Percentiles rank a stretch among this genome's conserved stretches.
Evolutionary conservation across 352 stramenopile species (phyloP).

Genomic region (Pythium scleroteichum): DNA sequence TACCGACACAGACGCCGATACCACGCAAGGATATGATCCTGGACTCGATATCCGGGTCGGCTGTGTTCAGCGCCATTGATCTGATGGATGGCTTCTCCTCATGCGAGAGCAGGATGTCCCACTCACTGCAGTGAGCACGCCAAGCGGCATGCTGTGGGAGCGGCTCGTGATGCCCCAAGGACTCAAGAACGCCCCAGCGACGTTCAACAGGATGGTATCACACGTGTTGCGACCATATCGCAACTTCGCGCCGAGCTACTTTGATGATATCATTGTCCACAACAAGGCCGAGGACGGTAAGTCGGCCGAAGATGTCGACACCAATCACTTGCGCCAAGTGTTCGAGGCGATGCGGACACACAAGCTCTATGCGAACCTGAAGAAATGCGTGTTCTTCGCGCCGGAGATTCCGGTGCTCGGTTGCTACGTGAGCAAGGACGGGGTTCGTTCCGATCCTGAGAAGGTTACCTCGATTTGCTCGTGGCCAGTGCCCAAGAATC

Average conservation of each 20-base stretch:
- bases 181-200: slow-evolving; percentile 31
- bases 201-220: slow-evolving; percentile 38
- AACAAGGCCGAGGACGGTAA: slow-evolving; percentile 2
- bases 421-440: slow-evolving; percentile 26
- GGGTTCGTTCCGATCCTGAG: slow-evolving; percentile 20
- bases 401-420: slow-evolving; percentile 33
- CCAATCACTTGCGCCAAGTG: slow-evolving; percentile 24
- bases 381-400: slow-evolving; percentile 29
- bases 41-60: neutral
- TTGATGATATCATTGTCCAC: slow-evolving; percentile 36
- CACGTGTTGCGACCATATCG: slow-evolving; percentile 25
- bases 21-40: slow-evolving; percentile 14
- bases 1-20: slow-evolving; percentile 11
- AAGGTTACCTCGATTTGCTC: slow-evolving; percentile 18
- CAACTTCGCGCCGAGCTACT: slow-evolving; percentile 30
- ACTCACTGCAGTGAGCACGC: slow-evolving; percentile 16
- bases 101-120: slow-evolving; percentile 11
- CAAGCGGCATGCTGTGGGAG: slow-evolving; percentile 31
- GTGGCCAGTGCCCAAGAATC: slow-evolving; percentile 5
- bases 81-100: slow-evolving; percentile 13
- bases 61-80: slow-evolving; percentile 4
- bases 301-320: slow-evolving; percentile 14
- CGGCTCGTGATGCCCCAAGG: slow-evolving; percentile 31
- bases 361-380: slow-evolving; percentile 22
- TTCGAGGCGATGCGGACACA: slow-evolving; percentile 22